phyloP scores from a whole-genome alignment of 2,329 filamentous ascomycete genomes.

The Cercospora sp. region DNA sequence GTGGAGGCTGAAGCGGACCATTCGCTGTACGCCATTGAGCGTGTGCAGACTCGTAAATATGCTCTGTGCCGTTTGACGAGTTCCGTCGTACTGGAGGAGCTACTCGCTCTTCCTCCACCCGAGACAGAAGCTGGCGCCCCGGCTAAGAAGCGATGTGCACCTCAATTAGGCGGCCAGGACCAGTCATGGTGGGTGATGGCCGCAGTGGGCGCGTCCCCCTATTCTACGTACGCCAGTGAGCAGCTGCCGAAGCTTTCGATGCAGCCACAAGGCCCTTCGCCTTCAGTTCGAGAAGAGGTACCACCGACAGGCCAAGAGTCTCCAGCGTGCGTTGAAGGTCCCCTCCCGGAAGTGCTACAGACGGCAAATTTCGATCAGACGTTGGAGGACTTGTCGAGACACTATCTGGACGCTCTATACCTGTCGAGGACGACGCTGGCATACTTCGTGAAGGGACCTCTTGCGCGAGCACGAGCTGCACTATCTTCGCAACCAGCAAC shows the following conservation, averaged over 20 bases:
- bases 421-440: slow-evolving; percentile 68
- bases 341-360: neutral
- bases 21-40: slow-evolving; percentile 64
- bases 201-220: slow-evolving; percentile 14
- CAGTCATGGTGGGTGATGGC: slow-evolving; percentile 33
- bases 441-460: slow-evolving; percentile 79
- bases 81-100: slow-evolving; percentile 62
- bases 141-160: slow-evolving; percentile 23
- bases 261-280: neutral
- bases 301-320: neutral
- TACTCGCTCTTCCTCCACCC: slow-evolving; percentile 43
- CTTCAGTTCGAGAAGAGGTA: neutral
- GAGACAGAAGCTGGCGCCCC: slow-evolving; percentile 35
- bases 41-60: slow-evolving; percentile 62
- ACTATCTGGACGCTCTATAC: slow-evolving; percentile 51
- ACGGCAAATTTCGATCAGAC: slow-evolving; percentile 18
- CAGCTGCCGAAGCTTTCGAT: neutral
- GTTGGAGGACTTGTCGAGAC: slow-evolving; percentile 36
- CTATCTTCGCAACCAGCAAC: slow-evolving; percentile 66
- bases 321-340: neutral
- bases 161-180: slow-evolving; percentile 15
- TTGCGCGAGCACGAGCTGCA: slow-evolving; percentile 71
- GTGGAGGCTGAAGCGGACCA: slow-evolving; percentile 59
- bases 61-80: slow-evolving; percentile 66
- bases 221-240: neutral